These are phyloP conservation scores for Paramecium pentaurelia DNA, from an alignment of 73 alveolate genomes.

Conservation along the genomic window DNA sequence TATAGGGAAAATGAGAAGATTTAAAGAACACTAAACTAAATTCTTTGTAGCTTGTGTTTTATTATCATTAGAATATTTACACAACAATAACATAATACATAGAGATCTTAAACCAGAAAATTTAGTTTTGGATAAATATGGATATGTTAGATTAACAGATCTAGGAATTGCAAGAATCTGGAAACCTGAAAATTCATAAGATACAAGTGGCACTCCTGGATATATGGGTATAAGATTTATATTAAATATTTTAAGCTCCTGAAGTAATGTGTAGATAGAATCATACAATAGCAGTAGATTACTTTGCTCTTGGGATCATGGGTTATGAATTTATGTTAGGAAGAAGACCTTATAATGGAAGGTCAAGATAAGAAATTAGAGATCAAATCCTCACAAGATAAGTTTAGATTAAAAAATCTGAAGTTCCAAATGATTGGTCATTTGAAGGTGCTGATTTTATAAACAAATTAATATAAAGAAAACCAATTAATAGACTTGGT, in stretches of 20 bases:
- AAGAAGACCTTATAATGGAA: constrained; percentile 87
- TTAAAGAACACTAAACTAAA: constrained; percentile 87
- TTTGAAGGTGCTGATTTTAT: constrained; percentile 91
- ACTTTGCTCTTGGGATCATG: constrained; percentile 71
- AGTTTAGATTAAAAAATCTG: constrained; percentile 74
- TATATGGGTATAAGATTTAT: constrained; percentile 76
- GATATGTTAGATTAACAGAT: constrained; percentile 89
- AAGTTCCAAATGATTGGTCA: constrained; percentile 94
- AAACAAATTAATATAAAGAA: constrained; percentile 84
- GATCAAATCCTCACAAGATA: constrained; percentile 70
- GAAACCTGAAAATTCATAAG: constrained; percentile 86
- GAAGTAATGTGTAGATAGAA: constrained; percentile 73
- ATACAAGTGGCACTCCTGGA: constrained; percentile 98
- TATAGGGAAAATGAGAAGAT: constrained; percentile 76
- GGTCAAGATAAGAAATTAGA: constrained; percentile 74
- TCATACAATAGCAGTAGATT: constrained; percentile 65
- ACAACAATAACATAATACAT: constrained; percentile 86
- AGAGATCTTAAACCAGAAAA: constrained; percentile 97
- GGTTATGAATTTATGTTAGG: constrained; percentile 80
- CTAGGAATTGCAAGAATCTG: constrained; percentile 91
- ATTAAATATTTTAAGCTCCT: constrained; percentile 58
- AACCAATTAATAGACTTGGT: constrained; percentile 84
- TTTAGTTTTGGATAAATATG: constrained; percentile 84
- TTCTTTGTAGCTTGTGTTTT: constrained; percentile 91
- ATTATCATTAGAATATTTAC: constrained; percentile 89